phyloP scores from a whole-genome alignment of 768 basidiomycete genomes.

The Royoungia palumana region DNA sequence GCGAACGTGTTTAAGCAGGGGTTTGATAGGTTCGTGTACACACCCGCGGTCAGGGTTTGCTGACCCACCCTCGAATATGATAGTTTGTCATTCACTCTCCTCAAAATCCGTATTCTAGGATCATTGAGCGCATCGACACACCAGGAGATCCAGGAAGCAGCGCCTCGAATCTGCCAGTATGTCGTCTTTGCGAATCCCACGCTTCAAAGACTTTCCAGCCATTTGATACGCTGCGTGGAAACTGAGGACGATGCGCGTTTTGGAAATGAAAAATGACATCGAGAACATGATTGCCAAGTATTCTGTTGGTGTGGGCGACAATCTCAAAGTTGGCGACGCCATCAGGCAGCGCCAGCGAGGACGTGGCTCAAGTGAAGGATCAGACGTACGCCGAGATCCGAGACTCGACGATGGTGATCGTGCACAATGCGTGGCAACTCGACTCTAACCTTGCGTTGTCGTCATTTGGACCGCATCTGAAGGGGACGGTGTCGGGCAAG shows the following conservation, averaged over 20 bases:
- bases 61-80: too few species aligned
- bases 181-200: constrained; percentile 45
- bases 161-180: constrained; percentile 30
- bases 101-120: constrained; percentile 37
- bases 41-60: not conserved
- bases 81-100: constrained; percentile 38
- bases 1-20: constrained; percentile 33
- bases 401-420: too few species aligned
- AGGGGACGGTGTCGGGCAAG: constrained; percentile 35
- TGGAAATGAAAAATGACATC: constrained; percentile 19
- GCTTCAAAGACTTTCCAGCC: constrained; percentile 29
- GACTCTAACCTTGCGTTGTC: constrained; percentile 49
- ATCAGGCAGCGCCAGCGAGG: constrained; percentile 23
- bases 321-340: constrained; percentile 5
- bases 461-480: constrained; percentile 50
- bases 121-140: constrained; percentile 22
- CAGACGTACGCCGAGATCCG: constrained; percentile 26
- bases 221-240: constrained; percentile 14
- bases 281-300: constrained; percentile 39
- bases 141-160: constrained; percentile 9
- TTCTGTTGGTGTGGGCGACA: constrained; percentile 19
- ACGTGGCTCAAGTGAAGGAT: constrained; percentile 13
- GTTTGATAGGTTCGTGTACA: constrained; percentile 33
- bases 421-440: constrained; percentile 48
- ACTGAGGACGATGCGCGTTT: not conserved